Evolutionary conservation across 352 stramenopile genomes (phyloP), one percentile per base, ranked within the genome.

Genomic region (Saprolegnia diclina): DNA sequence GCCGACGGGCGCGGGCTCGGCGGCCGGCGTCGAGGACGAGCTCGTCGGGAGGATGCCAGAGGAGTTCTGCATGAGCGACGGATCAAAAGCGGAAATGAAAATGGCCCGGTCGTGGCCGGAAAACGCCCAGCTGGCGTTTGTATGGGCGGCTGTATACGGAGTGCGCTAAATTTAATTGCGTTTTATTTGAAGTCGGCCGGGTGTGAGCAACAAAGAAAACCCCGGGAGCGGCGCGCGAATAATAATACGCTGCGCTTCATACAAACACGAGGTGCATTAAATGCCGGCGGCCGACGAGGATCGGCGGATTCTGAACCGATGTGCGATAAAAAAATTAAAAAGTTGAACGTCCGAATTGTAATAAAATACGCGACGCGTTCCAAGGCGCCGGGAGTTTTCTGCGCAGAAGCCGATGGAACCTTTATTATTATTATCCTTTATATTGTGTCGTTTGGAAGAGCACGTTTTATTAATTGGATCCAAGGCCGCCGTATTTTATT

Each of bases 121-220:
- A 67, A 67, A 54, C 24, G 2, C 26, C 22, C 26, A 26, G 19
- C 45, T 65, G 14, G 11, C 4, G 21, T 56, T 14, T 67, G n/a
- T 35, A 24, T 69, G 62, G 63, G 13, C 11, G 19, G 48, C 40
- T 62, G 44, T 69, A 69, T 59, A 26, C 45, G 35, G 29, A 14
- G 45, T 16, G 10, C 42, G 37, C n/a, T 35, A 14, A 29, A 21
- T 44, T 32, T 50, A 69, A 63, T 61, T 61, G 54, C 29, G 16
- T 11, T 69, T 69, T 44, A 69, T 62, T 21, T 69, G 63, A 69
- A 69, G 61, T 69, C 53, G 42, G 37, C 5, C 21, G 9, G 14
- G 38, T 69, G 63, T 69, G 63, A 40, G 63, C 63, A 69, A 69
- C 63, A 52, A 61, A 52, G 63, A 69, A 69, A 69, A 24, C 54